Conservation (phyloP, 1,284 basidiomycete genomes). For the Taiwanofungus camphoratus region DNA sequence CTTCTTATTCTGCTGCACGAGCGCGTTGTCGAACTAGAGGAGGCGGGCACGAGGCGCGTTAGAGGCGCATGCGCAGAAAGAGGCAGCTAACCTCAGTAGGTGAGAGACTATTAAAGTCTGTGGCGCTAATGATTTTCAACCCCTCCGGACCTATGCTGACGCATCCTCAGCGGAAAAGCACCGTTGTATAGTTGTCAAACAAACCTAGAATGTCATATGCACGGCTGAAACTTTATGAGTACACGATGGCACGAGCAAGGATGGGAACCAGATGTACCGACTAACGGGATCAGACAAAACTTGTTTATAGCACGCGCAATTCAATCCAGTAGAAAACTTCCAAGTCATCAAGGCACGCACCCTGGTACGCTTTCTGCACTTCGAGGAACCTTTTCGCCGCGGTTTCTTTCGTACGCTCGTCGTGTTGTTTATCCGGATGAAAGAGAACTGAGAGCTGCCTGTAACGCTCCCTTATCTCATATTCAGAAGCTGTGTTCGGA, state of each 20-base stretch:
- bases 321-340: constrained; percentile 5
- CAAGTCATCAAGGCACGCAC: constrained; percentile 37
- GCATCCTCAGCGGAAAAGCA: constrained; percentile 6
- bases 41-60: neutral
- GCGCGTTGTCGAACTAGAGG: constrained; percentile 16
- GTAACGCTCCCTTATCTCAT: constrained; percentile 71
- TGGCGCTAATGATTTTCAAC: constrained; percentile 13
- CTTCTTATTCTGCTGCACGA: constrained; percentile 36
- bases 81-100: constrained; percentile 16
- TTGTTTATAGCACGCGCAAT: neutral
- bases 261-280: constrained; percentile 38
- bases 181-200: constrained; percentile 3
- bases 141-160: constrained; percentile 21
- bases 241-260: constrained; percentile 9
- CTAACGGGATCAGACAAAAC: constrained; percentile 73
- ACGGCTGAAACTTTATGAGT: constrained; percentile 28
- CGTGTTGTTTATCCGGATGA: constrained; percentile 81
- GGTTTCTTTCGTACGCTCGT: constrained; percentile 47
- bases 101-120: constrained; percentile 18
- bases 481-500: constrained; percentile 52
- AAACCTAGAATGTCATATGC: constrained; percentile 75
- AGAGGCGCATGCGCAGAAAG: neutral
- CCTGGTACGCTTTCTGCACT: constrained; percentile 76
- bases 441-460: constrained; percentile 70
- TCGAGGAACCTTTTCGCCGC: constrained; percentile 67